These are phyloP conservation scores for Kappamyces sp. DNA, from an alignment of 192 early-diverging fungal genomes.

Conservation along the genomic window DNA sequence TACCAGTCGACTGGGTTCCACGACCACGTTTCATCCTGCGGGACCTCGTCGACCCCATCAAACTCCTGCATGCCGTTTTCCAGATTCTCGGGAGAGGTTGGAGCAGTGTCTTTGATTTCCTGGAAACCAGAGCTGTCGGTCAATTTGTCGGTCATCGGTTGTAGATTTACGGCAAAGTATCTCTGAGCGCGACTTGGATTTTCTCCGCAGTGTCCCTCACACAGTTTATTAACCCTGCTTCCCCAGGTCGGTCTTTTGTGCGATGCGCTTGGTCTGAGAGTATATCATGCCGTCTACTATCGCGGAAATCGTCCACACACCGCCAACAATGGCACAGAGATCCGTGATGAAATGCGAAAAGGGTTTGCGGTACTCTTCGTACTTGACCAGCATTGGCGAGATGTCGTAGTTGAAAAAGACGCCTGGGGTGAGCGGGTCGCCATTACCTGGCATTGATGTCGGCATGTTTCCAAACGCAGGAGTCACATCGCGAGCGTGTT, in stretches of 20 bases:
- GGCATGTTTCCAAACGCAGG: conserved; percentile 14
- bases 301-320: conserved; percentile 91
- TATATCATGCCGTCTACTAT: conserved; percentile 84
- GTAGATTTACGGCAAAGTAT: too few relatives aligned
- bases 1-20: conserved; percentile 52
- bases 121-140: conserved; percentile 8
- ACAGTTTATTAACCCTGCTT: conserved; percentile 36
- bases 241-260: conserved; percentile 74
- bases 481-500: conserved; percentile 64
- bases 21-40: conserved; percentile 8
- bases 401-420: conserved; percentile 94
- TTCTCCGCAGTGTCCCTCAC: too few relatives aligned
- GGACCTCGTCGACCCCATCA: background rate
- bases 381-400: conserved; percentile 90
- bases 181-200: too few relatives aligned
- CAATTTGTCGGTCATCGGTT: too few relatives aligned
- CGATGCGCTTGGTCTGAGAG: conserved; percentile 72
- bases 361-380: conserved; percentile 72
- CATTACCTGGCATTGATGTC: conserved; percentile 28
- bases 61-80: background rate
- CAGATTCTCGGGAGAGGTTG: conserved; percentile 2
- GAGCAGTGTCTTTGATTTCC: conserved; percentile 8
- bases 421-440: conserved; percentile 42
- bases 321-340: conserved; percentile 88
- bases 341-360: conserved; percentile 86